phyloP scores from a whole-genome alignment of 495 filamentous ascomycete species.

The Durotheca rogersii region DNA sequence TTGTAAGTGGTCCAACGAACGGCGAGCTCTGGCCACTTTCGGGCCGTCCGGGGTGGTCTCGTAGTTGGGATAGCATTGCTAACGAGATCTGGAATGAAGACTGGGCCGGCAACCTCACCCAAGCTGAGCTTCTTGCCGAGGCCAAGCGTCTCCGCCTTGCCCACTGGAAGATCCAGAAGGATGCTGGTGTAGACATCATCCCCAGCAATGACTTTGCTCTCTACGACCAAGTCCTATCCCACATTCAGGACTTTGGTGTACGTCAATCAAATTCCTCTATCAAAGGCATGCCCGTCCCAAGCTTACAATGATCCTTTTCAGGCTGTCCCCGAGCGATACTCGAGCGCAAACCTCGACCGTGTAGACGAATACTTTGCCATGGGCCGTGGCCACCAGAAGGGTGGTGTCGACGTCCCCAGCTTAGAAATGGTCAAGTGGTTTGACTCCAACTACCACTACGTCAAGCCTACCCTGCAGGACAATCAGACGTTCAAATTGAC shows the following conservation, averaged over 20 bases:
- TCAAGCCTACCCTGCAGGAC: constrained; percentile 96
- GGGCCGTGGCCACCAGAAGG: constrained; percentile 96
- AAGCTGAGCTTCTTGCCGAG: constrained; percentile 82
- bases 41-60: not conserved
- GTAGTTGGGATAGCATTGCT: constrained; percentile 2
- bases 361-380: constrained; percentile 99
- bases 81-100: constrained; percentile 49
- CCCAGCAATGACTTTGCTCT: constrained; percentile 99
- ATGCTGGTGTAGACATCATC: constrained; percentile 93
- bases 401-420: constrained; percentile 85
- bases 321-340: constrained; percentile 89
- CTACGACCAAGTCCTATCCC: constrained; percentile 97
- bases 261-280: constrained; percentile 36
- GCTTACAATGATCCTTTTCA: constrained; percentile 37
- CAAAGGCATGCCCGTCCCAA: constrained; percentile 2
- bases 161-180: constrained; percentile 99
- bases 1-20: constrained; percentile 37
- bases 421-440: constrained; percentile 99
- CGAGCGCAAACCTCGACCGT: constrained; percentile 75
- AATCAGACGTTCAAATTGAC: constrained; percentile 91
- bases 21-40: not conserved
- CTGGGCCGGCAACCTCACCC: constrained; percentile 92
- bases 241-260: constrained; percentile 98
- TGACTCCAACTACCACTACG: constrained; percentile 99
- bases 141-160: constrained; percentile 92